Evolutionary conservation across 2,329 filamentous ascomycete genomes (phyloP).

Genomic region (Beauveria asiatica): DNA sequence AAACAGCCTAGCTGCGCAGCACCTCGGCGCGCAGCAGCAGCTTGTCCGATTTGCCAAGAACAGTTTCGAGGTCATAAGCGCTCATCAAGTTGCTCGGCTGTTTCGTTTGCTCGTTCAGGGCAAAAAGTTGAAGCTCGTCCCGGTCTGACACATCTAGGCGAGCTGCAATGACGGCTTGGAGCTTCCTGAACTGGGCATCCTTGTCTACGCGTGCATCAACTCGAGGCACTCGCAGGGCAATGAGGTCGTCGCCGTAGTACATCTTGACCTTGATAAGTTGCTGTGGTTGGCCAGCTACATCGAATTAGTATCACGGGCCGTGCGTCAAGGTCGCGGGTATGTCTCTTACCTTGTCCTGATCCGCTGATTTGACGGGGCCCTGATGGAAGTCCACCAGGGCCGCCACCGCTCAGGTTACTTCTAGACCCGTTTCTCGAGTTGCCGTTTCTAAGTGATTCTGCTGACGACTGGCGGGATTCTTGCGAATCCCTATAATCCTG

Average conservation of each 20-base stretch:
- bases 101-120: slow-evolving; percentile 74
- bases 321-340: slow-evolving; percentile 35
- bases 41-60: slow-evolving; percentile 79
- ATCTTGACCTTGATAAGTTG: slow-evolving; percentile 81
- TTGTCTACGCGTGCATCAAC: slow-evolving; percentile 3
- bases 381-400: slow-evolving; percentile 45
- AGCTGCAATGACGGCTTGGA: slow-evolving; percentile 78
- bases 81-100: slow-evolving; percentile 67
- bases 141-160: slow-evolving; percentile 63
- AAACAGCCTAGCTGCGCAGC: slow-evolving; percentile 2
- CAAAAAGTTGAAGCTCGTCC: slow-evolving; percentile 70
- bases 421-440: slow-evolving; percentile 58
- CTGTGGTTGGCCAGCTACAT: slow-evolving; percentile 24
- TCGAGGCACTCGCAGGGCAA: slow-evolving; percentile 78
- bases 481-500: slow-evolving; percentile 72
- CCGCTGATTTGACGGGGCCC: slow-evolving; percentile 36
- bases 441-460: slow-evolving; percentile 50
- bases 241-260: slow-evolving; percentile 84
- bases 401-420: slow-evolving; percentile 51
- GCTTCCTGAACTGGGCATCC: slow-evolving; percentile 67
- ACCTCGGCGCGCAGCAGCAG: slow-evolving; percentile 65
- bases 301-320: slow-evolving; percentile 30
- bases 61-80: slow-evolving; percentile 72
- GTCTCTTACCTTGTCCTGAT: slow-evolving; percentile 17
- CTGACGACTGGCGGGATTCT: slow-evolving; percentile 58